Evolutionary conservation across 2,329 filamentous ascomycete genomes (phyloP).

Genomic region (Alternaria rosae): DNA sequence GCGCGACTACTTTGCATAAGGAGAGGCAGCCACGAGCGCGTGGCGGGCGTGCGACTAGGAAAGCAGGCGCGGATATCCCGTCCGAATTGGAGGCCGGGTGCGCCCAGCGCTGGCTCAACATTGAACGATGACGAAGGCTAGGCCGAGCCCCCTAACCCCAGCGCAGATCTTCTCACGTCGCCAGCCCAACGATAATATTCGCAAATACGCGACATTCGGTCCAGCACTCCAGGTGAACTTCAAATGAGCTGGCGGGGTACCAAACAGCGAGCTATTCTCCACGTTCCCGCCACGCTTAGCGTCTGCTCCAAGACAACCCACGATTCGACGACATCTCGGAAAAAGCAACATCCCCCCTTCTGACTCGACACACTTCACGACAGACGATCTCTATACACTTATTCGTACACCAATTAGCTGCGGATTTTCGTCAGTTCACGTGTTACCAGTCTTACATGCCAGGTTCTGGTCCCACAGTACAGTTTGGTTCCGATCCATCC

Average conservation of each 20-base stretch:
- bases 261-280: background rate
- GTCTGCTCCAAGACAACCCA: background rate
- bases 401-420: background rate
- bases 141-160: background rate
- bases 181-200: background rate
- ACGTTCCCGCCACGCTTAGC: background rate
- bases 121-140: no score
- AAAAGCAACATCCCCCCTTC: background rate
- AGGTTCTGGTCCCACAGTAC: background rate
- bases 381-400: background rate
- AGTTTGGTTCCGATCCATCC: conserved; percentile 12
- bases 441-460: background rate
- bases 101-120: no score
- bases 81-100: conserved; percentile 19
- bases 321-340: background rate
- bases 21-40: conserved; percentile 26
- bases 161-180: background rate
- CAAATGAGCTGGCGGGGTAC: background rate
- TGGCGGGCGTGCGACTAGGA: conserved; percentile 17
- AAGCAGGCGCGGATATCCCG: conserved; percentile 21
- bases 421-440: background rate
- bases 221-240: background rate
- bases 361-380: background rate
- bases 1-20: conserved; percentile 16
- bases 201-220: background rate